A percentile compares a stretch with the other conserved stretches of the same genome.
Evolutionary conservation across 768 basidiomycete genomes (phyloP).

Genomic region (Daedaleopsis sinensis): DNA sequence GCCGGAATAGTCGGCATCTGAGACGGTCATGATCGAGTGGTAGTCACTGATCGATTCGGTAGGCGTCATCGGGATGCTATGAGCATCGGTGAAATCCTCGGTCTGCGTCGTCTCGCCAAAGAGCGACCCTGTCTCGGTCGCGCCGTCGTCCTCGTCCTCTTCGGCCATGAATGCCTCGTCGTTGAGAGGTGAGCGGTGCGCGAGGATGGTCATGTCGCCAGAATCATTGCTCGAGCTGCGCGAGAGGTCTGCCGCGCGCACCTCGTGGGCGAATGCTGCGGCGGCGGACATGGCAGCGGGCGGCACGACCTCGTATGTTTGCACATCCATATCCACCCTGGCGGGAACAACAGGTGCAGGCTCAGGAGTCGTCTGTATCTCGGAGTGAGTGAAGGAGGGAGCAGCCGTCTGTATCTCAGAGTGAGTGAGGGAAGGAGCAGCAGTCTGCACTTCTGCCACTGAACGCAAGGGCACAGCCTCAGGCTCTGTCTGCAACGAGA

Average conservation of each 20-base stretch:
- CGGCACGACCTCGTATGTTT: constrained; percentile 17
- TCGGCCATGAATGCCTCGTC: constrained; percentile 30
- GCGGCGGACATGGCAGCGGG: constrained; percentile 5
- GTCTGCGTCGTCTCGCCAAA: constrained; percentile 57
- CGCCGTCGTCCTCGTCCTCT: constrained; percentile 45
- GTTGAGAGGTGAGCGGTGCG: constrained; percentile 3
- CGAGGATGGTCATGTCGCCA: constrained; percentile 35
- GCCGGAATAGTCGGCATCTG: constrained; percentile 67
- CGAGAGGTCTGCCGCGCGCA: neutral
- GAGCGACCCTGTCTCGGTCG: constrained; percentile 60
- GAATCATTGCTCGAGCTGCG: constrained; percentile 21
- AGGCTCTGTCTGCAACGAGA: constrained; percentile 36
- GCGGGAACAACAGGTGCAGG: neutral
- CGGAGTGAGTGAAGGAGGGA: constrained; percentile 22
- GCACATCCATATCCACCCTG: constrained; percentile 28
- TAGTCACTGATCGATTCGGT: constrained; percentile 73
- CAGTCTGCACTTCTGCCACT: constrained; percentile 57
- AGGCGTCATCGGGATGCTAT: constrained; percentile 63
- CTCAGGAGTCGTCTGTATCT: constrained; percentile 34
- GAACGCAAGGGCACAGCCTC: constrained; percentile 32
- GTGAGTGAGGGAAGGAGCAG: constrained; percentile 24
- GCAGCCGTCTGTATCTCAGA: constrained; percentile 23
- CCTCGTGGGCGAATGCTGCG: constrained; percentile 6
- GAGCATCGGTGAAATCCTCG: constrained; percentile 80
- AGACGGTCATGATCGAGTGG: constrained; percentile 72